Percentiles rank a stretch among this genome's conserved stretches.
These are phyloP conservation scores for Filobasidium uniguttulatum DNA, from an alignment of 1,284 basidiomycete species.

Conservation along the genomic window DNA sequence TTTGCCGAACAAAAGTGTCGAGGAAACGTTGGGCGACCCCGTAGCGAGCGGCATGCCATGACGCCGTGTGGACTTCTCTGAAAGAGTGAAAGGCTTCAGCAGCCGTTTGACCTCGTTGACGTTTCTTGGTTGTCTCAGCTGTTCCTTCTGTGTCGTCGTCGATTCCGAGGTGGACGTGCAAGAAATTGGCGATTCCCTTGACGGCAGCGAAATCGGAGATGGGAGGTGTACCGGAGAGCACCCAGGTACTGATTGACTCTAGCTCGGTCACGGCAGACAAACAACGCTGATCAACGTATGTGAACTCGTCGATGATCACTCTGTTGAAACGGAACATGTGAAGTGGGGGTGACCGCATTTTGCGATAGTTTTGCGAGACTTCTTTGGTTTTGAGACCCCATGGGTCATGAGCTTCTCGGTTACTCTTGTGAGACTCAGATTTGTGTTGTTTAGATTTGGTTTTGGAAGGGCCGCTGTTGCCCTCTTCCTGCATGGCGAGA, in stretches of 20 bases:
- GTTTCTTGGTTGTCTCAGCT: slow-evolving; percentile 59
- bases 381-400: slow-evolving; percentile 51
- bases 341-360: slow-evolving; percentile 3
- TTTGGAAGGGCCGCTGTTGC: not conserved
- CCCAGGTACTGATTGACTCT: slow-evolving; percentile 71
- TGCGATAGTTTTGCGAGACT: slow-evolving; percentile 35
- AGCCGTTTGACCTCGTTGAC: slow-evolving; percentile 68
- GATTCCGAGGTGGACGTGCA: slow-evolving; percentile 73
- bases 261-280: slow-evolving; percentile 65
- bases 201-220: slow-evolving; percentile 79
- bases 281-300: slow-evolving; percentile 70
- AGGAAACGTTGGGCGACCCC: slow-evolving; percentile 71
- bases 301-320: slow-evolving; percentile 87
- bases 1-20: slow-evolving; percentile 76
- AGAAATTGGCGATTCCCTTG: slow-evolving; percentile 67
- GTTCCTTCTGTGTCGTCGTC: slow-evolving; percentile 76
- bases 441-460: slow-evolving; percentile 26
- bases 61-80: slow-evolving; percentile 77
- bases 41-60: slow-evolving; percentile 83
- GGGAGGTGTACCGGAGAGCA: slow-evolving; percentile 90
- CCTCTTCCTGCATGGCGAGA: slow-evolving; percentile 4
- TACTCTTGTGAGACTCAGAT: slow-evolving; percentile 2
- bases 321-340: slow-evolving; percentile 48
- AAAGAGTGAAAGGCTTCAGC: slow-evolving; percentile 92
- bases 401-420: slow-evolving; percentile 54